phyloP scores from a whole-genome alignment of 768 basidiomycete genomes.

The Leccinum disarticulatum region DNA sequence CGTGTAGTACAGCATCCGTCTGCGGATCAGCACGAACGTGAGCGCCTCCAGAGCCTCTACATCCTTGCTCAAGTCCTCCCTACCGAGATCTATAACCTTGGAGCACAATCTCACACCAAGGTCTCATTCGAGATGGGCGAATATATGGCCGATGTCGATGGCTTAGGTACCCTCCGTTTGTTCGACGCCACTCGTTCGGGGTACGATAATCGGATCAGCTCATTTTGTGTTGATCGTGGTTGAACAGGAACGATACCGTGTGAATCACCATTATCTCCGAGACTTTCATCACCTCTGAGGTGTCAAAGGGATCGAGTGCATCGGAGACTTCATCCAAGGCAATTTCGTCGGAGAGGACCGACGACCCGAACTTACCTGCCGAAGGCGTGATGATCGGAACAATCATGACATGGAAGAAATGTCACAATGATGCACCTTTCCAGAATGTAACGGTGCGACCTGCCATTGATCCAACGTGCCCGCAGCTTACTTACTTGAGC shows the following conservation, averaged over 20 bases:
- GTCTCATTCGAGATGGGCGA: no score
- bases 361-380: slow-evolving; percentile 10
- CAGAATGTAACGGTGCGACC: neutral
- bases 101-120: no score
- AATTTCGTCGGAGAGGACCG: slow-evolving; percentile 32
- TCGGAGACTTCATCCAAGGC: slow-evolving; percentile 57
- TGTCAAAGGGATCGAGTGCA: slow-evolving; percentile 60
- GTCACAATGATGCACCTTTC: neutral
- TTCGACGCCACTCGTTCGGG: slow-evolving; percentile 74
- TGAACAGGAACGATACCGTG: slow-evolving; percentile 52
- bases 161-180: slow-evolving; percentile 89
- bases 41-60: no score
- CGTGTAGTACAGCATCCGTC: no score
- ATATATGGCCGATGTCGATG: slow-evolving; percentile 71
- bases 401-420: slow-evolving; percentile 9
- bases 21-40: no score
- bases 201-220: slow-evolving; percentile 47
- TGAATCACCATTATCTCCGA: slow-evolving; percentile 21
- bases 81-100: no score
- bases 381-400: neutral
- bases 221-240: slow-evolving; percentile 47
- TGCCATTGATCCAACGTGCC: neutral
- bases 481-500: neutral
- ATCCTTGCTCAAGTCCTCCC: no score
- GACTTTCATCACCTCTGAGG: slow-evolving; percentile 44